phyloP scores from a whole-genome alignment of 2,329 filamentous ascomycete genomes.

The Arthrocladium fulminans region DNA sequence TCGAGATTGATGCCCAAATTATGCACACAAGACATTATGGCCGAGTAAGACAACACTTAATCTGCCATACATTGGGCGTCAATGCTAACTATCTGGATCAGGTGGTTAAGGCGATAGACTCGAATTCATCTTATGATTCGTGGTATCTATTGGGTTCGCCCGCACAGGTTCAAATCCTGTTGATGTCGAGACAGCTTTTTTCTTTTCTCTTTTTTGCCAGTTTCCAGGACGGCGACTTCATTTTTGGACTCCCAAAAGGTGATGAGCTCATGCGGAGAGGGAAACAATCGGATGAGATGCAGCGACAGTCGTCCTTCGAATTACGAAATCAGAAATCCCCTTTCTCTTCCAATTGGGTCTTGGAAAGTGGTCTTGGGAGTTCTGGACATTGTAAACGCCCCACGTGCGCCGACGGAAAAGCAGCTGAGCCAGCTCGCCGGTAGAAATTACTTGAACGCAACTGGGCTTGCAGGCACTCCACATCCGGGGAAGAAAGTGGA shows the following conservation, averaged over 20 bases:
- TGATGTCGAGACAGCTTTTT: conserved; percentile 2
- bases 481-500: too few species aligned
- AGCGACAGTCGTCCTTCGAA: too few species aligned
- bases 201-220: not conserved
- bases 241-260: not conserved
- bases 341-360: too few species aligned
- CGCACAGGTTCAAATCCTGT: conserved; percentile 11
- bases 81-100: not conserved
- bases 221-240: not conserved
- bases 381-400: too few species aligned
- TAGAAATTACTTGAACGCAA: too few species aligned
- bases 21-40: conserved; percentile 9
- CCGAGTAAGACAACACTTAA: conserved; percentile 1
- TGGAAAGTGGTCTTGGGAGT: too few species aligned
- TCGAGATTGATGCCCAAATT: not conserved
- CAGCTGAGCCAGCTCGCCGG: too few species aligned
- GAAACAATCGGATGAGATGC: too few species aligned
- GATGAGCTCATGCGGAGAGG: too few species aligned
- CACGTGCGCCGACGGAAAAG: too few species aligned
- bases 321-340: too few species aligned
- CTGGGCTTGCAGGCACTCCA: too few species aligned
- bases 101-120: conserved; percentile 11
- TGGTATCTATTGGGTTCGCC: conserved; percentile 11
- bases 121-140: conserved; percentile 6
- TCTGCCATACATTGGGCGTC: not conserved